These are phyloP conservation scores for Guillardia theta DNA, from an alignment of 78 protist species.

Conservation along the genomic window DNA sequence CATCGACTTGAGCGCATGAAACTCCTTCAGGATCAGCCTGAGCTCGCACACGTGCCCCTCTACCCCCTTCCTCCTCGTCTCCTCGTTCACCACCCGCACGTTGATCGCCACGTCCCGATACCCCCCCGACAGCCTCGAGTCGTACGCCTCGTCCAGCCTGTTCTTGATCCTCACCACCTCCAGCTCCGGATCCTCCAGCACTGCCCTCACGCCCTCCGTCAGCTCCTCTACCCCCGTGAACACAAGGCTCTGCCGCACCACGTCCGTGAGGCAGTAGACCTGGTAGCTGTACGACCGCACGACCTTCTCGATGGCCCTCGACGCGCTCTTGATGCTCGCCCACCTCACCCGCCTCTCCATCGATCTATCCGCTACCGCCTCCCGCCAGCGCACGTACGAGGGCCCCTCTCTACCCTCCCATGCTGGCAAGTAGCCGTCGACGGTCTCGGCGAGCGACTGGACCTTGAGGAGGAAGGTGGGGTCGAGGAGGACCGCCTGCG, in stretches of 20 bases:
- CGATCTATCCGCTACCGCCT: too few relatives aligned
- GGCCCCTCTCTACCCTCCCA: too few relatives aligned
- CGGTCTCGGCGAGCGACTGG: background rate
- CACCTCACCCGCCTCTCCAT: too few relatives aligned
- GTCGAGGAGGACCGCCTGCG: background rate
- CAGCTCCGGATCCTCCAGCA: background rate
- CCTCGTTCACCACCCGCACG: background rate
- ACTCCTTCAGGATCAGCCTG: background rate
- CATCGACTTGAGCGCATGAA: background rate
- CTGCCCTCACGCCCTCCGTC: background rate
- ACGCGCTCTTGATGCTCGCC: background rate
- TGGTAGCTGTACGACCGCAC: background rate
- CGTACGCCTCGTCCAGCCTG: background rate
- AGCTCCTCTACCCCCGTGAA: background rate
- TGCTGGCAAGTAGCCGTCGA: background rate
- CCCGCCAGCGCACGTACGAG: background rate
- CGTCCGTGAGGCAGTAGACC: background rate
- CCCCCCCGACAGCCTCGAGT: background rate
- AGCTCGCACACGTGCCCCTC: slow-evolving; percentile 2
- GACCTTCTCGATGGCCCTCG: background rate
- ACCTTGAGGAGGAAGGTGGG: background rate
- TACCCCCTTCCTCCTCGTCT: background rate
- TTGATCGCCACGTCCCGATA: background rate
- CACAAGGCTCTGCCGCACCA: background rate
- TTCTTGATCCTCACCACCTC: background rate